Evolutionary conservation across 192 early-diverging fungal genomes (phyloP), one percentile per base, ranked within the genome.

Genomic region (Coemansia sp.): DNA sequence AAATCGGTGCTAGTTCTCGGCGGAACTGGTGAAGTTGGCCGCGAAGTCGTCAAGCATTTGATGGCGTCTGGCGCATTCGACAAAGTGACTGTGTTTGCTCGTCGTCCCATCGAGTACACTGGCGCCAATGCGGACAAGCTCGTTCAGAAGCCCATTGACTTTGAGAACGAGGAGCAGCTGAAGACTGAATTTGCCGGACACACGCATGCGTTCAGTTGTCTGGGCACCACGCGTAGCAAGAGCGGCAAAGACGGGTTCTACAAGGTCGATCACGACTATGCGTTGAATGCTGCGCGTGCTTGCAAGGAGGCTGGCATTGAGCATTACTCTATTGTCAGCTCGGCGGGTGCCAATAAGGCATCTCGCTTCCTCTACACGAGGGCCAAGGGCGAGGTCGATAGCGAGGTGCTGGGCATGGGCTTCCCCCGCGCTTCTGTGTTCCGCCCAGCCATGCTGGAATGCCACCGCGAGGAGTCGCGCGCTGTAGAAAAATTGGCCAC

Each of bases 181-280:
- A 65, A 73, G 34, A 57, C 46, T 24, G 66, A 75, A 27, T 73
- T 79, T 55, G 62, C 70, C 12, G 80, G 74, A 3, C 67, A 83
- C 71, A 88, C 88, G 68, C 83, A 87, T 49, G 88, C 92, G 34
- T 94, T 88, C 69, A 91, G 89, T 69, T 85, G 89, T 64, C 81
- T 96, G 7, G 93, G 88, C 34, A 93, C 92, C 1, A 94, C 93
- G 3, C 84, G 88, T 3, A 83, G 79, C 2, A 85, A 80, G 61
- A 88, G 90, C 49, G 93, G 93, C 8, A 85, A 87, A 3, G 90
- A 89, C 22, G 80, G 72, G 4, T 96, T 94, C 64, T 74, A 85
- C 61, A 91, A 89, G 72, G 91, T 94, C 46, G 94, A 95, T 64
- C 90, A 92, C 50, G 88, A 90, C 64, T 94, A 95, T 64, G 88